A percentile compares a stretch with the other conserved stretches of the same genome.
Evolutionary conservation across 2,329 filamentous ascomycete genomes (phyloP).

Genomic region (Acrocalymma vagum): DNA sequence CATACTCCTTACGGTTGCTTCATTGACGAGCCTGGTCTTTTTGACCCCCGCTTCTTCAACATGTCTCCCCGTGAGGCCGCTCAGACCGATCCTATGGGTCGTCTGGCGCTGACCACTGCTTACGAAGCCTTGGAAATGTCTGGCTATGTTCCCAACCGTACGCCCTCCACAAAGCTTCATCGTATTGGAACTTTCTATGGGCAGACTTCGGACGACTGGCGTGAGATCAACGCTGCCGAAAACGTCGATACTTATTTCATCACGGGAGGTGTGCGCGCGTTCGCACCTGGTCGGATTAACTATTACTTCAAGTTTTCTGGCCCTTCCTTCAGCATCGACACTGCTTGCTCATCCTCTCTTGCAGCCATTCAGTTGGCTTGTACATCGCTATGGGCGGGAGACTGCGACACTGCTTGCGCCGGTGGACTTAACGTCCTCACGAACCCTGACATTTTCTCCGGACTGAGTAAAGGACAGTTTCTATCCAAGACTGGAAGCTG

Average conservation of each 20-base stretch:
- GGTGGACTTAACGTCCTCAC: slow-evolving; percentile 82
- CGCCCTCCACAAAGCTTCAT: slow-evolving; percentile 70
- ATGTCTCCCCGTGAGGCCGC: slow-evolving; percentile 84
- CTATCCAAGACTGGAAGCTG: slow-evolving; percentile 79
- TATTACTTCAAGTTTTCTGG: slow-evolving; percentile 82
- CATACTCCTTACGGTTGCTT: slow-evolving; percentile 81
- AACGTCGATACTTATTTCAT: slow-evolving; percentile 76
- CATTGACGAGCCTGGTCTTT: slow-evolving; percentile 77
- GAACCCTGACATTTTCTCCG: slow-evolving; percentile 81
- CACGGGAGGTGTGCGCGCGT: slow-evolving; percentile 68
- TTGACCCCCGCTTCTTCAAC: slow-evolving; percentile 87
- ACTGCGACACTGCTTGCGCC: slow-evolving; percentile 82
- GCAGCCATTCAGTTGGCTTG: slow-evolving; percentile 77
- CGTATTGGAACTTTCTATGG: slow-evolving; percentile 79
- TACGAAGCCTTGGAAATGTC: slow-evolving; percentile 86
- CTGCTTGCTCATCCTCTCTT: slow-evolving; percentile 79
- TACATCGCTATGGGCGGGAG: slow-evolving; percentile 75
- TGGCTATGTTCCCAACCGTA: slow-evolving; percentile 77
- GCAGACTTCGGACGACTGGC: slow-evolving; percentile 79
- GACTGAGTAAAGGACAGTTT: slow-evolving; percentile 79
- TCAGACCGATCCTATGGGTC: slow-evolving; percentile 83
- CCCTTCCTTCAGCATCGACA: slow-evolving; percentile 76
- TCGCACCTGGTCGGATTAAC: slow-evolving; percentile 72
- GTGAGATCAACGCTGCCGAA: slow-evolving; percentile 77
- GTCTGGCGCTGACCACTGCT: slow-evolving; percentile 77